Evolutionary conservation across 495 filamentous ascomycete species (phyloP).

Genomic region (Rostrohypoxylon terebratum): DNA sequence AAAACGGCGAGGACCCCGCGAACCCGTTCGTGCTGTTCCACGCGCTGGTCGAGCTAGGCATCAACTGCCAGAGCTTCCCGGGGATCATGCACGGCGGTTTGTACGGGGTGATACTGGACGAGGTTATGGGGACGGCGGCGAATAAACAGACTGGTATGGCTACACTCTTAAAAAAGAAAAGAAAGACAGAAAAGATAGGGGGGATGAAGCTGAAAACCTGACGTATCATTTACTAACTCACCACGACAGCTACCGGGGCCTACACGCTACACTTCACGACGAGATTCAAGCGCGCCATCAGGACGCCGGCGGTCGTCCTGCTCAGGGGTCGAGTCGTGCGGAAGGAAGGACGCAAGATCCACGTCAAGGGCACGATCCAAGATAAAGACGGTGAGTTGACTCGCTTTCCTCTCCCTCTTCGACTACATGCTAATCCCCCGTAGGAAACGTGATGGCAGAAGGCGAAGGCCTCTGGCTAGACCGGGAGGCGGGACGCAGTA

Average conservation of each 20-base stretch:
- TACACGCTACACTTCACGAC: slow-evolving; percentile 51
- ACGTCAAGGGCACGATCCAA: slow-evolving; percentile 45
- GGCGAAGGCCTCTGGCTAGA: slow-evolving; percentile 48
- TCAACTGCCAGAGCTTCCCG: slow-evolving; percentile 66
- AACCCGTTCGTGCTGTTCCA: slow-evolving; percentile 57
- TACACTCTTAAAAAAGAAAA: not conserved
- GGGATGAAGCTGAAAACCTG: not conserved
- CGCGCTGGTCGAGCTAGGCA: slow-evolving; percentile 63
- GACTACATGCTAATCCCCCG: slow-evolving; percentile 8
- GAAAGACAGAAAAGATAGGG: not conserved
- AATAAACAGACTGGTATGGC: slow-evolving; percentile 43
- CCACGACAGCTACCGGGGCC: slow-evolving; percentile 29
- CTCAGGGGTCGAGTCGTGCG: slow-evolving; percentile 44
- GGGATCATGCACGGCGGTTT: slow-evolving; percentile 70
- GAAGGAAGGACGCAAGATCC: slow-evolving; percentile 49
- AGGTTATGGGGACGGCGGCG: slow-evolving; percentile 59
- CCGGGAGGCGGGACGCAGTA: slow-evolving; percentile 19
- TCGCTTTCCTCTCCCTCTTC: not conserved
- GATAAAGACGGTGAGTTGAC: slow-evolving; percentile 45
- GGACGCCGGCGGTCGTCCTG: slow-evolving; percentile 46
- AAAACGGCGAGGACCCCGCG: slow-evolving; percentile 40
- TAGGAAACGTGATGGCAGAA: slow-evolving; percentile 45
- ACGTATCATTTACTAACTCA: not conserved
- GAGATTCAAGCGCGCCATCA: slow-evolving; percentile 48
- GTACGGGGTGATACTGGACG: slow-evolving; percentile 64